Conservation (phyloP, 202 grass and related monocot genomes). For the Zizania palustris region DNA sequence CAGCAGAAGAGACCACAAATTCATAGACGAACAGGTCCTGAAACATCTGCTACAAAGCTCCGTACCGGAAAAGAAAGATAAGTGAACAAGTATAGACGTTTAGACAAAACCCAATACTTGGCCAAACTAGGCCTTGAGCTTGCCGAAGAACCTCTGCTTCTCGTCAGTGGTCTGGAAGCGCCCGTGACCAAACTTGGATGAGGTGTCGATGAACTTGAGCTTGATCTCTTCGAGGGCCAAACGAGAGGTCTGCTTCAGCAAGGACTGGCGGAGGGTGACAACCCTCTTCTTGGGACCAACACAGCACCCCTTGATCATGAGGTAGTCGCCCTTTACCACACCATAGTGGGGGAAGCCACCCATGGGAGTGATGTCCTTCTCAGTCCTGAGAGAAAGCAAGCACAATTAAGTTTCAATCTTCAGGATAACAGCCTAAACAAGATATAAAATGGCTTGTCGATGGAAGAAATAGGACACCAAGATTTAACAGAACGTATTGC, state of each 20-base stretch:
- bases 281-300: slow-evolving; percentile 94
- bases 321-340: slow-evolving; percentile 80
- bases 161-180: slow-evolving; percentile 93
- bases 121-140: slow-evolving; percentile 57
- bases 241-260: slow-evolving; percentile 84
- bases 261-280: slow-evolving; percentile 78
- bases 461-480: background rate
- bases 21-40: slow-evolving; percentile 25
- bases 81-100: slow-evolving; percentile 38
- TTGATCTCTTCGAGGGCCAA: slow-evolving; percentile 86
- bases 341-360: slow-evolving; percentile 95
- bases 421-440: background rate
- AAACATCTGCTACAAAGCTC: slow-evolving; percentile 63
- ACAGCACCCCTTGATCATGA: slow-evolving; percentile 92
- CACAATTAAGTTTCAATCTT: background rate
- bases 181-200: slow-evolving; percentile 87
- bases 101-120: slow-evolving; percentile 13
- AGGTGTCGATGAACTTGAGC: slow-evolving; percentile 91
- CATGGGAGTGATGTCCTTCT: slow-evolving; percentile 96
- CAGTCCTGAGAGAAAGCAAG: slow-evolving; percentile 55
- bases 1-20: background rate
- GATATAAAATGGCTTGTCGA: background rate
- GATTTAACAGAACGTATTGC: too few species aligned
- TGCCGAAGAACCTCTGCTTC: slow-evolving; percentile 79
- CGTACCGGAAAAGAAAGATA: background rate